Evolutionary conservation across 805 yeast genomes (phyloP).

Genomic region (Candida ipomoeae): DNA sequence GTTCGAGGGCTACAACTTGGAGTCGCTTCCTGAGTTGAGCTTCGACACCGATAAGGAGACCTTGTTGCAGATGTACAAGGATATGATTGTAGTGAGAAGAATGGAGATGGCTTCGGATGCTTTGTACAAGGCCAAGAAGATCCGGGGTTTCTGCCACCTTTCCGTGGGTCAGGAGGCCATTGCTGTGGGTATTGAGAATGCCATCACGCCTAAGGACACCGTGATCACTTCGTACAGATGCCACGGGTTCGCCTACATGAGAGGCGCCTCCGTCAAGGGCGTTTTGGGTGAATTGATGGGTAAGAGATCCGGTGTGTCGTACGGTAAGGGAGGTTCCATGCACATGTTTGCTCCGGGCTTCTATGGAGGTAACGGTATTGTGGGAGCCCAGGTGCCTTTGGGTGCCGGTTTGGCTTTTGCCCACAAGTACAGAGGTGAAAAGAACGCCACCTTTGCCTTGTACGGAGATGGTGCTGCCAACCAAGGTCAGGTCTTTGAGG

Average conservation of each 20-base stretch:
- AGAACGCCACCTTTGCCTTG: conserved; percentile 75
- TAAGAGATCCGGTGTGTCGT: conserved; percentile 88
- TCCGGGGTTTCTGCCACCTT: conserved; percentile 98
- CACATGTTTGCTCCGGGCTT: conserved; percentile 95
- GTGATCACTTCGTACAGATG: conserved; percentile 97
- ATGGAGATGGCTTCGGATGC: conserved; percentile 99
- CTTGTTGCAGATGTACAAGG: conserved; percentile 90
- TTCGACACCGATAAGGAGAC: conserved; percentile 78
- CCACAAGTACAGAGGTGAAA: conserved; percentile 84
- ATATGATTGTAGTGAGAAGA: conserved; percentile 90
- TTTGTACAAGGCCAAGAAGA: conserved; percentile 94
- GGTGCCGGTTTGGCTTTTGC: conserved; percentile 99
- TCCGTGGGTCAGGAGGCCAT: conserved; percentile 98
- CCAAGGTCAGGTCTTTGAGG: conserved; percentile 98
- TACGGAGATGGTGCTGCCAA: conserved; percentile 99
- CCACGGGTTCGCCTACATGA: conserved; percentile 96
- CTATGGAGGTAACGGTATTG: conserved; percentile 99
- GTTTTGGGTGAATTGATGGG: conserved; percentile 97
- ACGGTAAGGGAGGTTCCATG: conserved; percentile 99
- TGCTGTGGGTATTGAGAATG: conserved; percentile 97
- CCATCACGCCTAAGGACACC: conserved; percentile 79
- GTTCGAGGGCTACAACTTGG: conserved; percentile 80
- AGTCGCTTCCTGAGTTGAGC: conserved; percentile 57
- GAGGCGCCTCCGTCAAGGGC: conserved; percentile 88
- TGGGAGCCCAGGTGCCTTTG: conserved; percentile 98